A percentile compares a stretch with the other conserved stretches of the same genome.
These are phyloP conservation scores for Candida pseudoviswanathii DNA, from an alignment of 1,139 yeast species.

Conservation along the genomic window DNA sequence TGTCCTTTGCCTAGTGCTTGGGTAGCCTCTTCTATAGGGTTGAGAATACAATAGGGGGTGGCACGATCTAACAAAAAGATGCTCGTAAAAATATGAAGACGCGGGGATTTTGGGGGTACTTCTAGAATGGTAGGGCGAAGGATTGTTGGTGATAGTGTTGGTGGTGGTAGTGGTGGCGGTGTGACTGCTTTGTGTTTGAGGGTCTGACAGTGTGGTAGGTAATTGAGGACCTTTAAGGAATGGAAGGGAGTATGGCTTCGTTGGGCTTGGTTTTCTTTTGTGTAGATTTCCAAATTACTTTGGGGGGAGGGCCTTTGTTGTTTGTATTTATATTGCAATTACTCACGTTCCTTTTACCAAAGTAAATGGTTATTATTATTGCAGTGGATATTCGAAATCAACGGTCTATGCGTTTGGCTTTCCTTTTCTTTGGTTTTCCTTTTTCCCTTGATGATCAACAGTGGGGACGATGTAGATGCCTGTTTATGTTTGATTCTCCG, in stretches of 20 bases:
- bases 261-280: not conserved
- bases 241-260: not conserved
- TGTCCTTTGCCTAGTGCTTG: too few species aligned
- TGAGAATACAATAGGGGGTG: too few species aligned
- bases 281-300: not conserved
- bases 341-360: not conserved
- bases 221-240: too few species aligned
- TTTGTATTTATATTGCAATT: slow-evolving; percentile 1
- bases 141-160: too few species aligned
- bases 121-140: too few species aligned
- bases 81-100: too few species aligned
- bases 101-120: too few species aligned
- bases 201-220: too few species aligned
- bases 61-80: too few species aligned
- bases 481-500: not conserved
- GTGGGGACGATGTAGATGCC: not conserved
- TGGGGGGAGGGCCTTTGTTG: not conserved
- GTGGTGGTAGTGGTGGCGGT: too few species aligned
- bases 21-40: too few species aligned
- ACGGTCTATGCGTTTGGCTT: not conserved
- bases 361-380: not conserved
- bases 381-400: not conserved
- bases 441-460: not conserved
- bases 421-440: not conserved
- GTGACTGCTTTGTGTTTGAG: too few species aligned